These are phyloP conservation scores for Beta corolliflora DNA, from an alignment of 179 eudicot species.

Conservation along the genomic window DNA sequence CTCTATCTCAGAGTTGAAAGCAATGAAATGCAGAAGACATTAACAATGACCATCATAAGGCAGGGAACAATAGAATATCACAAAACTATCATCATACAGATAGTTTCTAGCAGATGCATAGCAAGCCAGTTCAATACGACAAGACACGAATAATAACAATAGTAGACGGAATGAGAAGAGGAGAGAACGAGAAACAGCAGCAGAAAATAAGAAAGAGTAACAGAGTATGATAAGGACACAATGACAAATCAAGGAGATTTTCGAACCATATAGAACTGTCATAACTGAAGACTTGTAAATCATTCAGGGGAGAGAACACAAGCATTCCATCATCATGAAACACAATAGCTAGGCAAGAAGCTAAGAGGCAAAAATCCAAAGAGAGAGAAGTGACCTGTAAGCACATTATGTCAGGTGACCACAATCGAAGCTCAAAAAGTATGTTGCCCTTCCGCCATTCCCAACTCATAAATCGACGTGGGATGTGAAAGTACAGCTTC, in stretches of 20 bases:
- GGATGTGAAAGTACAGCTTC: slow-evolving; percentile 82
- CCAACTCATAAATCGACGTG: slow-evolving; percentile 75
- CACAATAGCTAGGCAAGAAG: background rate
- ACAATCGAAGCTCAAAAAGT: slow-evolving; percentile 74
- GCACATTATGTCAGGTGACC: slow-evolving; percentile 95
- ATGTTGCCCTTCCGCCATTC: slow-evolving; percentile 76
- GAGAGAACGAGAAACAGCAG: background rate
- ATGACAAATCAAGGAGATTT: no score
- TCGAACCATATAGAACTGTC: background rate
- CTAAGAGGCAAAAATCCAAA: background rate
- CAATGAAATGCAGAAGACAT: background rate
- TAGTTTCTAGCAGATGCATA: background rate
- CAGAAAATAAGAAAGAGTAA: background rate
- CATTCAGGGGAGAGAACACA: background rate
- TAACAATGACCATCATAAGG: background rate
- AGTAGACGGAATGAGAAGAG: background rate
- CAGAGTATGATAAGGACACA: no score
- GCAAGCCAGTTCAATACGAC: background rate
- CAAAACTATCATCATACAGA: background rate
- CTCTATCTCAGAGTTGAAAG: slow-evolving; percentile 18
- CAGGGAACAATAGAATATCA: slow-evolving; percentile 8
- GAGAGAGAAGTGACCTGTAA: slow-evolving; percentile 63
- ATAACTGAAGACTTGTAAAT: background rate
- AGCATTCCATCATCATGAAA: slow-evolving; percentile 9
- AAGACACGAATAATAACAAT: background rate